Evolutionary conservation across 2,329 filamentous ascomycete species (phyloP).

Genomic region (Arthrobotrys megalospora): DNA sequence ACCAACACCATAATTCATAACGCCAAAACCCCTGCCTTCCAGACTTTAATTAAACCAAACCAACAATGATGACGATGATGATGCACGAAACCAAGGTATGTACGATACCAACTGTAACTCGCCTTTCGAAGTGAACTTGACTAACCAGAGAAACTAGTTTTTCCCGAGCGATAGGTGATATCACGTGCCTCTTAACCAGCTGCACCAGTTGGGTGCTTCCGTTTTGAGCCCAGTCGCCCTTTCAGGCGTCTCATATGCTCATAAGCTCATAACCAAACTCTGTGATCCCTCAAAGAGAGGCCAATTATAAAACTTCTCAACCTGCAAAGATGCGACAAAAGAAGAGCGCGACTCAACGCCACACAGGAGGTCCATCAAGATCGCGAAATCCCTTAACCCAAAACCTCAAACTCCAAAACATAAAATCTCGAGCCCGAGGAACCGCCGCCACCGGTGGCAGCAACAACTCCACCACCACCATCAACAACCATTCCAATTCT

Average conservation of each 20-base stretch:
- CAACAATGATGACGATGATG: background rate
- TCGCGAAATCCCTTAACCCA: background rate
- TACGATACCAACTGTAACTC: background rate
- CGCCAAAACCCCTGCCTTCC: no score
- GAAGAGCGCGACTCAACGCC: background rate
- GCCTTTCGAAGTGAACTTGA: background rate
- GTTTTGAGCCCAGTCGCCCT: background rate
- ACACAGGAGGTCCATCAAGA: background rate
- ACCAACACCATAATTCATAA: background rate
- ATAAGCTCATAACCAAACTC: no score
- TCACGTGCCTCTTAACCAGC: background rate
- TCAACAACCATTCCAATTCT: background rate
- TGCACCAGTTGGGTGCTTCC: background rate
- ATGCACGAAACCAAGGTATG: slow-evolving; percentile 1
- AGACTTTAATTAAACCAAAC: background rate
- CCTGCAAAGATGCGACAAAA: slow-evolving; percentile 1
- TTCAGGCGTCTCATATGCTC: no score
- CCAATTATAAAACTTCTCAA: background rate
- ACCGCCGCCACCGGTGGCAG: background rate
- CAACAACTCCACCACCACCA: background rate
- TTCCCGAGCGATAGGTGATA: background rate
- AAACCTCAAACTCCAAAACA: background rate
- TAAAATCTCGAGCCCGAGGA: background rate
- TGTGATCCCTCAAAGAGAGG: no score
- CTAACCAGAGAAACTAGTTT: background rate